Evolutionary conservation across 768 basidiomycete species (phyloP).

Genomic region (Amanita exitialis): DNA sequence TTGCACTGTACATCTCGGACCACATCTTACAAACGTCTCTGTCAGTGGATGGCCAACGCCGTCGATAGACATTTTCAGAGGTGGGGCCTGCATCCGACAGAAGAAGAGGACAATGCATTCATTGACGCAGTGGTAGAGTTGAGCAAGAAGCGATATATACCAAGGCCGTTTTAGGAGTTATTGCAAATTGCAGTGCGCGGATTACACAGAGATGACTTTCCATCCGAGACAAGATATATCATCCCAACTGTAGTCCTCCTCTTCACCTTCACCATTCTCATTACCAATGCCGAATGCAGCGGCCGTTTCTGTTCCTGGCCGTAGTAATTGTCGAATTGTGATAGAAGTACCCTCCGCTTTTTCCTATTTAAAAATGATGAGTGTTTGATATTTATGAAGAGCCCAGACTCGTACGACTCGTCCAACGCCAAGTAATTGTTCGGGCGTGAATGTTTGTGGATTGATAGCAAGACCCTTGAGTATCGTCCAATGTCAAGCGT

Average conservation of each 20-base stretch:
- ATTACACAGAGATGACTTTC: neutral
- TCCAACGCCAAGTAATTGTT: slow-evolving; percentile 1
- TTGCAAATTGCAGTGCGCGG: too few species aligned
- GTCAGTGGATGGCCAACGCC: neutral
- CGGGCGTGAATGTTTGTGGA: slow-evolving; percentile 5
- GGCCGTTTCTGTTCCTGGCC: slow-evolving; percentile 2
- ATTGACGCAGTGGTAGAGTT: neutral
- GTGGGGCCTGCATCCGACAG: too few species aligned
- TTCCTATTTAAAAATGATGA: neutral
- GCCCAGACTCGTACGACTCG: neutral
- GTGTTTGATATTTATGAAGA: neutral
- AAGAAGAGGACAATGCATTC: neutral
- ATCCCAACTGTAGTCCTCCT: slow-evolving; percentile 3
- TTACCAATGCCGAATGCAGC: slow-evolving; percentile 4
- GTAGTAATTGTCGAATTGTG: slow-evolving; percentile 2
- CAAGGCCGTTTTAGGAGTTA: neutral
- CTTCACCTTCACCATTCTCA: neutral
- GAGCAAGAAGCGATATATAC: neutral
- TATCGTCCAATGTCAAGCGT: neutral
- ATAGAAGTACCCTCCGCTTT: neutral
- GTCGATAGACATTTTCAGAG: neutral
- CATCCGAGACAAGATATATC: neutral
- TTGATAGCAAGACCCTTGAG: slow-evolving; percentile 5
- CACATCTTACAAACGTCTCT: neutral
- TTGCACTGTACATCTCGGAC: slow-evolving; percentile 9